These are phyloP conservation scores for Astrothelium macrocarpum DNA, from an alignment of 495 filamentous ascomycete species.

Conservation along the genomic window DNA sequence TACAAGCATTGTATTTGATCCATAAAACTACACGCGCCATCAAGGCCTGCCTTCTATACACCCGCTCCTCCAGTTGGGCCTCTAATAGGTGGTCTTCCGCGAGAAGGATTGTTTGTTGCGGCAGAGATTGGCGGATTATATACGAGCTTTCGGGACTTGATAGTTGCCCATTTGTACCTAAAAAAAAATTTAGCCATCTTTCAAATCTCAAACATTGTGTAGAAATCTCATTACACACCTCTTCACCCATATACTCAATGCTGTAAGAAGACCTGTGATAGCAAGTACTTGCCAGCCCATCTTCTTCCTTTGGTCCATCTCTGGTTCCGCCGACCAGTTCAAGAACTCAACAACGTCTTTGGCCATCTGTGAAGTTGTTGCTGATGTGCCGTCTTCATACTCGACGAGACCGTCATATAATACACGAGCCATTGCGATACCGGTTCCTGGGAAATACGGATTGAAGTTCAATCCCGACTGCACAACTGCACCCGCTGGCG, in stretches of 20 bases:
- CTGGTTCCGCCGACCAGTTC: conserved; percentile 97
- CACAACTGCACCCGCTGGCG: conserved; percentile 75
- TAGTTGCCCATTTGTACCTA: conserved; percentile 88
- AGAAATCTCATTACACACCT: conserved; percentile 32
- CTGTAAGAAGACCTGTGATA: conserved; percentile 66
- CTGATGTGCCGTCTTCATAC: conserved; percentile 94
- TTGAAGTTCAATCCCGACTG: conserved; percentile 94
- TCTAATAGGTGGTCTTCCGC: conserved; percentile 4
- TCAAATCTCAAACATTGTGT: neutral
- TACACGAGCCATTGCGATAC: conserved; percentile 97
- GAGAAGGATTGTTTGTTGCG: conserved; percentile 28
- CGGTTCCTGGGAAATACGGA: conserved; percentile 98
- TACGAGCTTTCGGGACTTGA: conserved; percentile 91
- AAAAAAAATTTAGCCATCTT: neutral
- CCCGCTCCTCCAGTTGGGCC: neutral
- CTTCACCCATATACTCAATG: conserved; percentile 95
- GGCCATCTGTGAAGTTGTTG: conserved; percentile 95
- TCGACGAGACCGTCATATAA: conserved; percentile 96
- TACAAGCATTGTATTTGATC: neutral
- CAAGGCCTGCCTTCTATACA: neutral
- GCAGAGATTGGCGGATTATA: conserved; percentile 61
- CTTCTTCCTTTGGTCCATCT: conserved; percentile 98
- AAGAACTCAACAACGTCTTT: conserved; percentile 99
- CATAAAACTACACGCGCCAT: neutral
- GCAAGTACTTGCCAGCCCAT: conserved; percentile 95